phyloP scores from a whole-genome alignment of 352 stramenopile genomes.

The Pythium vanterpoolii region DNA sequence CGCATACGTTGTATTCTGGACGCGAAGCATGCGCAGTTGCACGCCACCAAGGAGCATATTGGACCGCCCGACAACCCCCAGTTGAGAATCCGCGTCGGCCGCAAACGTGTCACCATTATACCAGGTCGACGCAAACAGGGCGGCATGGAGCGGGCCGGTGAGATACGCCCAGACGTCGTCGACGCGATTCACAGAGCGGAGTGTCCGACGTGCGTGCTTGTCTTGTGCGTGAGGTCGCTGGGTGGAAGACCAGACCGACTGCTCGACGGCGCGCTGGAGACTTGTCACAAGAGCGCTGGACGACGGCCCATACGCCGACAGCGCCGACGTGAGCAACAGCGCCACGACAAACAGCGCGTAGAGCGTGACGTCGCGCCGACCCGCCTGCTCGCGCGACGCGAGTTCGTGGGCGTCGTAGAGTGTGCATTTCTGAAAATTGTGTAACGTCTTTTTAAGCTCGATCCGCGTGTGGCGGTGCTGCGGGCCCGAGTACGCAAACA shows the following conservation, averaged over 20 bases:
- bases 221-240: background rate
- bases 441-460: constrained; percentile 59
- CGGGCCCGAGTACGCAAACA: constrained; percentile 60
- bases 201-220: constrained; percentile 7
- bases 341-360: constrained; percentile 44
- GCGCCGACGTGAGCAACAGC: constrained; percentile 42
- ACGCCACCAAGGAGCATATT: constrained; percentile 62
- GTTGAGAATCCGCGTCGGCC: constrained; percentile 41
- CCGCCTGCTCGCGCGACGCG: constrained; percentile 40
- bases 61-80: constrained; percentile 43
- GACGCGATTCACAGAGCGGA: constrained; percentile 37
- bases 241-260: constrained; percentile 4
- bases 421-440: constrained; percentile 66
- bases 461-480: constrained; percentile 64
- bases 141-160: constrained; percentile 31
- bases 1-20: constrained; percentile 25
- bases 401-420: constrained; percentile 55
- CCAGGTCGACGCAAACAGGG: constrained; percentile 49
- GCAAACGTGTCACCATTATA: constrained; percentile 57
- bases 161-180: constrained; percentile 59
- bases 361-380: constrained; percentile 34
- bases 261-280: constrained; percentile 9
- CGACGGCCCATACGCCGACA: constrained; percentile 40
- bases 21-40: constrained; percentile 48
- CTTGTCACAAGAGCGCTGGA: constrained; percentile 29